Evolutionary conservation across 805 yeast genomes (phyloP).

Genomic region (Millerozyma acaciae): DNA sequence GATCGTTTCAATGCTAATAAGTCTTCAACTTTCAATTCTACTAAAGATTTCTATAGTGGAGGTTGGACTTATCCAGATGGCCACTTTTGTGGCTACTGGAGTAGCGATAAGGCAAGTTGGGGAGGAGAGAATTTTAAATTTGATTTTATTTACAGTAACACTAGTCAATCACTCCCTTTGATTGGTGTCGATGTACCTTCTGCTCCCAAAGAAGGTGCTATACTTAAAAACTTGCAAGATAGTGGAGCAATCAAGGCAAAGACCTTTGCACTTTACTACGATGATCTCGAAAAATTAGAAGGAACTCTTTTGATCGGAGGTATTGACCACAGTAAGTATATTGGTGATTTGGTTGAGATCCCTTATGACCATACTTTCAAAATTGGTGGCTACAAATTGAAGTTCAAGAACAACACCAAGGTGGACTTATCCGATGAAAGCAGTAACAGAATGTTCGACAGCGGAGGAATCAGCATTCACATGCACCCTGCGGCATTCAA

Average conservation of each 20-base stretch:
- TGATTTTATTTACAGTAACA: background rate
- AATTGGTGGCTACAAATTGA: background rate
- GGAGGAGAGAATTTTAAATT: background rate
- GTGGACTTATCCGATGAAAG: background rate
- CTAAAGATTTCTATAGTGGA: background rate
- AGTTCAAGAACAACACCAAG: background rate
- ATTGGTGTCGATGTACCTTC: background rate
- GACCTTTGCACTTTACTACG: constrained; percentile 2
- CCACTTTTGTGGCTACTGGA: constrained; percentile 18
- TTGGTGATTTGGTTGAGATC: constrained; percentile 1
- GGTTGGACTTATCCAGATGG: constrained; percentile 47
- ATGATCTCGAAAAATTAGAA: background rate
- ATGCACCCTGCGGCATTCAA: background rate
- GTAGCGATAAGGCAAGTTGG: background rate
- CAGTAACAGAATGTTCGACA: constrained; percentile 2
- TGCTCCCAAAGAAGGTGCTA: background rate
- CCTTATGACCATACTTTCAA: background rate
- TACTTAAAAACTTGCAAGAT: background rate
- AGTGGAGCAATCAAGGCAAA: constrained; percentile 1
- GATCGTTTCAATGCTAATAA: background rate
- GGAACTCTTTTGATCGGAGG: background rate
- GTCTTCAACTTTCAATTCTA: constrained; percentile 2
- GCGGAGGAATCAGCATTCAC: constrained; percentile 3
- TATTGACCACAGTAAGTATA: constrained; percentile 1
- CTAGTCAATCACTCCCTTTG: background rate